phyloP scores from a whole-genome alignment of 225 moss, liverwort and hornwort species.

The Pseudoscleropodium purum region DNA sequence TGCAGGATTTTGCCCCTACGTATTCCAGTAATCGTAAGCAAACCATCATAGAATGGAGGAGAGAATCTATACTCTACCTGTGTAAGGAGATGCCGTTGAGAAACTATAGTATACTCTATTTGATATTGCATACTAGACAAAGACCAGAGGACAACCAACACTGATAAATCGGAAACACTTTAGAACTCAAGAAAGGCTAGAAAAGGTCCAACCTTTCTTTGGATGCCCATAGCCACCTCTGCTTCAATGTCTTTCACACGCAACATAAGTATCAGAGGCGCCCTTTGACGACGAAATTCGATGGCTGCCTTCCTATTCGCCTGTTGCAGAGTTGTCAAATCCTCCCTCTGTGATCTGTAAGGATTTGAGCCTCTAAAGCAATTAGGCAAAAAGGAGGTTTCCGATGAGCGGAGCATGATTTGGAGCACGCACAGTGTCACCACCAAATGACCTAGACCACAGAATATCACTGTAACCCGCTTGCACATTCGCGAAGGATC shows the following conservation, averaged over 20 bases:
- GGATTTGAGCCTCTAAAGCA: not conserved
- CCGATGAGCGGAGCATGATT: not conserved
- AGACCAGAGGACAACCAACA: not conserved
- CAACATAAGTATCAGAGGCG: conserved; percentile 18
- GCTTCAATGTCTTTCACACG: conserved; percentile 38
- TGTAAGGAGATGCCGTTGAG: not conserved
- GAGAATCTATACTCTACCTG: not conserved
- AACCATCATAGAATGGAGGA: not conserved
- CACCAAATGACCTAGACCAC: conserved; percentile 21
- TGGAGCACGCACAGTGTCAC: conserved; percentile 17
- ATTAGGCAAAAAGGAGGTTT: not conserved
- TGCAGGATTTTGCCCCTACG: not conserved
- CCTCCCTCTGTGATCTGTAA: not conserved
- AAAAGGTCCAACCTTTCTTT: conserved; percentile 4
- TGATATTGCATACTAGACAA: not conserved
- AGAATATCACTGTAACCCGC: conserved; percentile 18
- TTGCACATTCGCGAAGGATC: conserved; percentile 13
- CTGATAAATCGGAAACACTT: not conserved
- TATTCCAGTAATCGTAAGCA: not conserved
- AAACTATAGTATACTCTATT: not conserved
- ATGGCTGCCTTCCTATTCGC: conserved; percentile 9
- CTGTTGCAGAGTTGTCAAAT: not conserved
- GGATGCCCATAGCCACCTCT: conserved; percentile 11
- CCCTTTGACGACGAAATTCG: conserved; percentile 23
- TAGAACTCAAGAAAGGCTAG: not conserved